Evolutionary conservation across 108 stramenopile genomes (phyloP), one percentile per base, ranked within the genome.

Genomic region (Conticribra guillardii): DNA sequence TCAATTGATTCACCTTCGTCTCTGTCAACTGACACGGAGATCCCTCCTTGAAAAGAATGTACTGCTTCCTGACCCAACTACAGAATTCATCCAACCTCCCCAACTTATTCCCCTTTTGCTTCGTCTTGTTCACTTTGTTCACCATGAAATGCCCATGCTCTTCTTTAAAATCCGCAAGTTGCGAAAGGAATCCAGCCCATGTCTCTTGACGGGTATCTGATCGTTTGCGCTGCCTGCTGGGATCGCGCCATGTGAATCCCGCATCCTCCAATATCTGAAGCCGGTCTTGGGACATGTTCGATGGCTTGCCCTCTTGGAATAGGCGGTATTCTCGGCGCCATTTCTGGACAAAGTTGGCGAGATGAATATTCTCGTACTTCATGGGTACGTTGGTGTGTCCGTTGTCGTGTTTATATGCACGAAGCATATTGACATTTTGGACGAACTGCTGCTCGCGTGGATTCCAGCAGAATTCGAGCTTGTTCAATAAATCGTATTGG

Each of bases 271-370:
- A 18, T 15, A 64, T 19, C 18, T 49, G 34, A 7, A 64, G 62
- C 15, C 23, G 62, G 4, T 49, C 46, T 18, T 47, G 45, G 23
- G 62, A 17, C 26, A 64, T 26, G 22, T 49, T 64, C 9, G 24
- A 46, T n/a, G 61, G 61, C 61, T 62, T 62, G 8, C 61, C 61
- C 24, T 45, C 61, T 11, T 23, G 47, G 45, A 46, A 62, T 3
- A 62, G 61, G 14, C 61, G 37, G 27, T 62, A 46, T 31, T 62
- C 61, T 18, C 61, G 16, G 15, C 61, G 37, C 61, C 61, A 62
- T 48, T 62, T 62, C 22, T 62, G 61, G n/a, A 62, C 61, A 46
- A 62, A 62, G 61, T 62, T 62, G 37, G 61, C 61, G 1, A 62
- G 61, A n/a, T 48, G 46, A 17, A 46, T 46, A 31, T 62, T 62